A percentile compares a stretch with the other conserved stretches of the same genome.
Evolutionary conservation across 495 filamentous ascomycete species (phyloP).

Genomic region (Podospora bellae-mahoneyi): DNA sequence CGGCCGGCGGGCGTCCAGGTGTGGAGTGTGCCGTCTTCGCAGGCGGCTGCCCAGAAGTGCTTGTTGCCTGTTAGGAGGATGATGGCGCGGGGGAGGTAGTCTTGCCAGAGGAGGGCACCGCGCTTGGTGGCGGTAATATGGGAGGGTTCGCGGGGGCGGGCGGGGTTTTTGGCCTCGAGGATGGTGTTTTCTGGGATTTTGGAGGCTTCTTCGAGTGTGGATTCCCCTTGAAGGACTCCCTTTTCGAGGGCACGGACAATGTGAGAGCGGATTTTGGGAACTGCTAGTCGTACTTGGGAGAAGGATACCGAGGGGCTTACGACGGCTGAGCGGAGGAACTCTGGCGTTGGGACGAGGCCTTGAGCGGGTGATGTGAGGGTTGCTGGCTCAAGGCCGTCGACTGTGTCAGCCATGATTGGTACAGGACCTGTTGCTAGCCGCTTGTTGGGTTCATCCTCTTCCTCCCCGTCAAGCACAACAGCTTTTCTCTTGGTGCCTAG

Average conservation of each 20-base stretch:
- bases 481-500: conserved; percentile 91
- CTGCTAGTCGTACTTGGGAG: conserved; percentile 82
- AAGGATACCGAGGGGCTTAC: conserved; percentile 73
- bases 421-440: conserved; percentile 63
- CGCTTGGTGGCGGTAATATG: conserved; percentile 75
- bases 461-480: conserved; percentile 61
- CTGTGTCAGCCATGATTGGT: conserved; percentile 69
- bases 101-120: conserved; percentile 88
- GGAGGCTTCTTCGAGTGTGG: conserved; percentile 54
- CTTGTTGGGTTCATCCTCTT: conserved; percentile 60
- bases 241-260: conserved; percentile 66
- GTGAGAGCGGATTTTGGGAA: conserved; percentile 79
- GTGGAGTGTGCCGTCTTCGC: conserved; percentile 90
- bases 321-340: conserved; percentile 84
- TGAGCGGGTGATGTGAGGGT: conserved; percentile 48
- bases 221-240: conserved; percentile 43
- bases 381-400: conserved; percentile 71
- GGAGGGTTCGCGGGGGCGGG: conserved; percentile 70
- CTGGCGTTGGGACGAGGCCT: conserved; percentile 72
- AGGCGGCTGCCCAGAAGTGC: conserved; percentile 86
- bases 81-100: conserved; percentile 79
- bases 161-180: conserved; percentile 51
- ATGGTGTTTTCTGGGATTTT: conserved; percentile 56
- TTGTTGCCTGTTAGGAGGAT: conserved; percentile 85
- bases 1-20: conserved; percentile 94